Evolutionary conservation across 2,329 filamentous ascomycete species (phyloP).

Genomic region (Beauveria brongniartii): DNA sequence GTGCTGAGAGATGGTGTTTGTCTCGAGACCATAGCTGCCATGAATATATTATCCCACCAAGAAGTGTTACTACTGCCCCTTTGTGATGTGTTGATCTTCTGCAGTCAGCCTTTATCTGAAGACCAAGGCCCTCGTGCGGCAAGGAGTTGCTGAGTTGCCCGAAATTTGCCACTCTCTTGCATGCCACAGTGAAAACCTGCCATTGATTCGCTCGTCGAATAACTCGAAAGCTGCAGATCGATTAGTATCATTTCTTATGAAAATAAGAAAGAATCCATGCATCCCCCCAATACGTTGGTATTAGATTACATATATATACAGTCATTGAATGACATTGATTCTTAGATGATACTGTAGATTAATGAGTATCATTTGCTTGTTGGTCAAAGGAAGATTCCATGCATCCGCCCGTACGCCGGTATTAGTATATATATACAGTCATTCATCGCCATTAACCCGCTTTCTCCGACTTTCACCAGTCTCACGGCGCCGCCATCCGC

Average conservation of each 20-base stretch:
- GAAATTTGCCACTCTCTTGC: too few relatives aligned
- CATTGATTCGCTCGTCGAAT: too few relatives aligned
- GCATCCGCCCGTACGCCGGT: neutral
- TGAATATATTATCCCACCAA: slow-evolving; percentile 1
- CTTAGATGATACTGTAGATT: too few relatives aligned
- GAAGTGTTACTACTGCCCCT: neutral
- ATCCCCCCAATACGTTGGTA: neutral
- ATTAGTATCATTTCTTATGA: too few relatives aligned
- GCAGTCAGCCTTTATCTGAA: too few relatives aligned
- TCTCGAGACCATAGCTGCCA: neutral
- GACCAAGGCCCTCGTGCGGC: too few relatives aligned
- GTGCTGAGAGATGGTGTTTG: neutral
- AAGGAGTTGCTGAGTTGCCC: too few relatives aligned
- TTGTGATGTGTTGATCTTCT: too few relatives aligned
- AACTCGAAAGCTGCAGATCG: too few relatives aligned
- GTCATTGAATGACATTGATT: neutral
- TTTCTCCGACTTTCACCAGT: neutral
- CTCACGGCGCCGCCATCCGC: slow-evolving; percentile 39
- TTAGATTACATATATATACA: neutral
- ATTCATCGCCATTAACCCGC: neutral
- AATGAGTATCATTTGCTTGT: too few relatives aligned
- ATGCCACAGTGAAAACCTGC: too few relatives aligned
- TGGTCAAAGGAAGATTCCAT: neutral
- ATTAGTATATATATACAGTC: neutral
- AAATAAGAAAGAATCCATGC: neutral